Base-by-base conservation (phyloP, 805 yeast species). In the Starmerella davenportii region DNA sequence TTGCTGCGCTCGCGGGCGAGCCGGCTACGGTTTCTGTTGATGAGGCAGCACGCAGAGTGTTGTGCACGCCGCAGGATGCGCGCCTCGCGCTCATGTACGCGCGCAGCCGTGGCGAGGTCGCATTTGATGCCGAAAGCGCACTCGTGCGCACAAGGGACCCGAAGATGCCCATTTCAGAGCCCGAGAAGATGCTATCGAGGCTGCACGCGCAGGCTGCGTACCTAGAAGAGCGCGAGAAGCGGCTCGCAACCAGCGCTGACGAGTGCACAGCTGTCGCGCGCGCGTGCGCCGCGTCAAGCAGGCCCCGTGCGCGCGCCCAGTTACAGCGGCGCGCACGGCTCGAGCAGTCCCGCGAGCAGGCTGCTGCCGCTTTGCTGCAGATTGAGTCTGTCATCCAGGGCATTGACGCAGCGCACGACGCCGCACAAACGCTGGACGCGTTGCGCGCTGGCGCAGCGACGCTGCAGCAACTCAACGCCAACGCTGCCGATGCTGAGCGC, bases 321-420 rank as follows among this genome's bases (percentile, higher is more conserved):
- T 42, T 45, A 31, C 43, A 39, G 35, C 39, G 17, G 29, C 48
- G 40, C 35, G 52, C 42, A 41, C 58, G 38, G 45, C 48, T 47
- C 38, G 41, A 39, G 20, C 20, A 29, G 15, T 28, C 43, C 9
- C 42, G 30, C 13, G 21, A 15, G n/a, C 52, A 56, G 24, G 16
- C 45, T 61, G 5, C 32, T 7, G 15, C 8, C 5, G 5, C 60
- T 30, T 49, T 55, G 9, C 56, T 52, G 30, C 68, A 65, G 41
- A 50, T 69, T 17, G 60, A 56, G 35, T 46, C 55, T 4, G 55
- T 67, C 2, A 48, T 62, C 37, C 51, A 47, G 39, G 62, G 64
- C 41, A 59, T 69, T 35, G 69, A 68, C 46, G 55, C 58, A 36
- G 64, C 71, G 3, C 47, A 60, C 9, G 62, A 63, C 9, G 66